Conservation (phyloP, 495 filamentous ascomycete species). For the Penicillium salamii region DNA sequence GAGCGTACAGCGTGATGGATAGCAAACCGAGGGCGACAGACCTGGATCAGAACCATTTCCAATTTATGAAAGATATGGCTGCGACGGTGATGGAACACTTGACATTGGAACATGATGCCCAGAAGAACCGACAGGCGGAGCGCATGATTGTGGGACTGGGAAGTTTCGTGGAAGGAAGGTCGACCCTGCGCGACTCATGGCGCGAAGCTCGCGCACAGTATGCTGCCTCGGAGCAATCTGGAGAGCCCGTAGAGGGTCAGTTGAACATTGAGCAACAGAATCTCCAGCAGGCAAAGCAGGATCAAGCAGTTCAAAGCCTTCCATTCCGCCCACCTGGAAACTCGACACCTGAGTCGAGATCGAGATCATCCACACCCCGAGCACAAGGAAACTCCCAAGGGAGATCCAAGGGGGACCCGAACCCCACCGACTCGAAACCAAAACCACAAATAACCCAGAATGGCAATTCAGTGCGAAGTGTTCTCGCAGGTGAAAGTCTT, state of each 20-base stretch:
- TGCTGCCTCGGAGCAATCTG: slow-evolving; percentile 4
- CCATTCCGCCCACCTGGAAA: neutral
- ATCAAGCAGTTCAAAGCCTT: neutral
- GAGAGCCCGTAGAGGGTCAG: slow-evolving; percentile 18
- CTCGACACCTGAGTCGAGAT: neutral
- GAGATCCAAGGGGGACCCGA: too few species aligned
- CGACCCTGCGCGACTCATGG: slow-evolving; percentile 26
- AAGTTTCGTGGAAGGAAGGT: slow-evolving; percentile 29
- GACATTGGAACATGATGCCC: slow-evolving; percentile 2
- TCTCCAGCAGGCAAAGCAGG: slow-evolving; percentile 9
- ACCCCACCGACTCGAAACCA: neutral
- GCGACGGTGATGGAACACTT: slow-evolving; percentile 28
- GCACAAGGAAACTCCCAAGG: too few species aligned
- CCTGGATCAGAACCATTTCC: slow-evolving; percentile 11
- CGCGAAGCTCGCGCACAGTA: slow-evolving; percentile 13
- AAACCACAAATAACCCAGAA: too few species aligned
- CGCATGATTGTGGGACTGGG: slow-evolving; percentile 32
- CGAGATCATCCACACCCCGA: neutral
- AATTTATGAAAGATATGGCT: slow-evolving; percentile 35
- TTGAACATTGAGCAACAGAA: slow-evolving; percentile 23
- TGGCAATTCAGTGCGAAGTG: slow-evolving; percentile 1
- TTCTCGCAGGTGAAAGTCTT: slow-evolving; percentile 6
- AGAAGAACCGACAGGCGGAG: slow-evolving; percentile 10
- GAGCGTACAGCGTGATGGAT: slow-evolving; percentile 59
- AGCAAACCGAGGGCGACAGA: slow-evolving; percentile 28